phyloP scores from a whole-genome alignment of 1,284 basidiomycete species.

The Austroboletus novae-zelandiae region DNA sequence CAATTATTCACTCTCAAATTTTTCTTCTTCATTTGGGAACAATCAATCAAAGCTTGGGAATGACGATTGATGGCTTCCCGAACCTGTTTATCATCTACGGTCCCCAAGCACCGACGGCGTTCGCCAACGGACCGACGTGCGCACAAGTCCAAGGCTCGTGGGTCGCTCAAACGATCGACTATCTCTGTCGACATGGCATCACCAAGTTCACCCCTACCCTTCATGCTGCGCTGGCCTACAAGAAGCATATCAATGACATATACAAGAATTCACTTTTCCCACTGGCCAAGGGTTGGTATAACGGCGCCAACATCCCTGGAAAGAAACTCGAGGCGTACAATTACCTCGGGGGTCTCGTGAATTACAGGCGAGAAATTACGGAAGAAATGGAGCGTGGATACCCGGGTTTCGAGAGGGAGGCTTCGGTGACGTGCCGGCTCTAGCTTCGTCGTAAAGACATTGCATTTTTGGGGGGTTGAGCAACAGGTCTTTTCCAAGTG shows the following conservation, averaged over 20 bases:
- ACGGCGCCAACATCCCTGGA: conserved; percentile 12
- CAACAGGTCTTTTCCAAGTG: too few species aligned
- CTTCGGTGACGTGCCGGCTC: not conserved
- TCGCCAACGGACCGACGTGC: conserved; percentile 12
- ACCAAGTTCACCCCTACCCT: too few species aligned
- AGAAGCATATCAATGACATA: not conserved
- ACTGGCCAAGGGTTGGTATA: not conserved
- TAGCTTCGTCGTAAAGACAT: not conserved
- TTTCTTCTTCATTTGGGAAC: too few species aligned
- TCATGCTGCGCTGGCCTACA: too few species aligned
- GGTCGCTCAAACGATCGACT: conserved; percentile 14
- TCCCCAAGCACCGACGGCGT: conserved; percentile 15
- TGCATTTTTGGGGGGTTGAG: too few species aligned
- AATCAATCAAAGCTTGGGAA: conserved; percentile 9
- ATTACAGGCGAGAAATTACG: conserved; percentile 11
- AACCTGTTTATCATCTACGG: conserved; percentile 18
- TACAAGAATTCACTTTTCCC: conserved; percentile 8
- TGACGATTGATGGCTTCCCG: conserved; percentile 21
- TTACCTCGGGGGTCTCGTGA: conserved; percentile 10
- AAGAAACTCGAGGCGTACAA: conserved; percentile 10
- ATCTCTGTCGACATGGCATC: conserved; percentile 1
- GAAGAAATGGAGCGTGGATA: conserved; percentile 13
- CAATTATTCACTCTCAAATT: not conserved
- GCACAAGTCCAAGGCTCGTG: conserved; percentile 7
- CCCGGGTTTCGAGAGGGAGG: conserved; percentile 11